These are phyloP conservation scores for Vitis hybrid DNA, from an alignment of 177 flowering plant genomes.

Conservation along the genomic window DNA sequence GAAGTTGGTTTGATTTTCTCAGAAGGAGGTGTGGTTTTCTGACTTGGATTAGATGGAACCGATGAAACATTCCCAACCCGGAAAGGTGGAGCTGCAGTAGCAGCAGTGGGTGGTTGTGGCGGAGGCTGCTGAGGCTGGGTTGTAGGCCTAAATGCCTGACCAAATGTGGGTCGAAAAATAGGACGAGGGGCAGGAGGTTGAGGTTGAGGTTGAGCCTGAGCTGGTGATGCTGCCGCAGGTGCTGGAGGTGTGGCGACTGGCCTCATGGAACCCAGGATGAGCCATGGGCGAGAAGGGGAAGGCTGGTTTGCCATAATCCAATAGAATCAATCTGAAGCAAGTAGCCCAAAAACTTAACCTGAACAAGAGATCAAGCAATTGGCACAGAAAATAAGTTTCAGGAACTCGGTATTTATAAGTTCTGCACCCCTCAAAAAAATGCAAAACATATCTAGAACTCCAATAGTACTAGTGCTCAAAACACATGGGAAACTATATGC, in stretches of 20 bases:
- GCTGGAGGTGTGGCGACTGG: slow-evolving; percentile 19
- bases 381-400: neutral
- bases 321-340: neutral
- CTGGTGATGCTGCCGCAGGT: slow-evolving; percentile 10
- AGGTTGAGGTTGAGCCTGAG: slow-evolving; percentile 14
- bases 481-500: no score
- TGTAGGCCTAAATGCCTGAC: neutral
- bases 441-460: no score
- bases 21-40: slow-evolving; percentile 21
- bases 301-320: slow-evolving; percentile 32
- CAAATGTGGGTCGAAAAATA: slow-evolving; percentile 2
- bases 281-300: slow-evolving; percentile 46
- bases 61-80: neutral
- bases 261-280: slow-evolving; percentile 35
- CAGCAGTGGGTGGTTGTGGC: neutral
- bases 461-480: no score
- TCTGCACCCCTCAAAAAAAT: neutral
- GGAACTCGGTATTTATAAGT: slow-evolving; percentile 23
- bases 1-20: slow-evolving; percentile 17
- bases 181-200: slow-evolving; percentile 12
- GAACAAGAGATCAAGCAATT: slow-evolving; percentile 1
- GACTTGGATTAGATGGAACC: neutral
- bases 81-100: neutral
- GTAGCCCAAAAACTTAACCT: neutral
- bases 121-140: no score